phyloP scores from a whole-genome alignment of 2,329 filamentous ascomycete genomes.

The Beauveria bassiana region DNA sequence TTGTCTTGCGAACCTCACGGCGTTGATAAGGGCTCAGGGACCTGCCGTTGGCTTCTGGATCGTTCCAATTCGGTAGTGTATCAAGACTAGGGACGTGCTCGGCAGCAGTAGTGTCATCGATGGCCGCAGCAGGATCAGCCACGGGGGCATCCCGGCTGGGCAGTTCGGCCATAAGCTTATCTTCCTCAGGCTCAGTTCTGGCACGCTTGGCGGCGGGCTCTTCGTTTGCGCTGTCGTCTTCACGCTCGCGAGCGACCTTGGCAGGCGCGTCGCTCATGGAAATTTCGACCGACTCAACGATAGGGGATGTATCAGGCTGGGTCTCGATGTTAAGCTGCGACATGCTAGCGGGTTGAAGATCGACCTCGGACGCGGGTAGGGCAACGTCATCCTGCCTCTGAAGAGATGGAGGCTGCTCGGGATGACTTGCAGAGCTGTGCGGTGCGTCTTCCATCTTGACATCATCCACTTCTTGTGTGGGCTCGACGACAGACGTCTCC shows the following conservation, averaged over 20 bases:
- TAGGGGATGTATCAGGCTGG: conserved; percentile 21
- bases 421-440: background rate
- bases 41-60: conserved; percentile 35
- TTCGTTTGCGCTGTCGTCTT: conserved; percentile 55
- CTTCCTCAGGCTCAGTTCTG: conserved; percentile 56
- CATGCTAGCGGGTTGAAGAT: conserved; percentile 28
- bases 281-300: conserved; percentile 32
- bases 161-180: conserved; percentile 19
- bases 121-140: conserved; percentile 18
- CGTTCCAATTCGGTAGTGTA: conserved; percentile 31
- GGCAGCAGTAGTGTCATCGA: conserved; percentile 4
- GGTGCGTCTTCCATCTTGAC: conserved; percentile 12
- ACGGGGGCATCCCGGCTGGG: conserved; percentile 1
- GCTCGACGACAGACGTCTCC: background rate
- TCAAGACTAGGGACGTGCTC: conserved; percentile 18
- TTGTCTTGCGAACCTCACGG: conserved; percentile 54
- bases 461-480: background rate
- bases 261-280: conserved; percentile 48
- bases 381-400: conserved; percentile 12
- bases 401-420: background rate
- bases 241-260: conserved; percentile 68
- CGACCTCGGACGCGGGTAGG: conserved; percentile 26
- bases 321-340: conserved; percentile 33
- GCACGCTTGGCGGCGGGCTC: conserved; percentile 74
- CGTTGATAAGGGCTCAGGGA: conserved; percentile 52